Evolutionary conservation across 805 yeast genomes (phyloP).

Genomic region (Saturnispora hagleri): DNA sequence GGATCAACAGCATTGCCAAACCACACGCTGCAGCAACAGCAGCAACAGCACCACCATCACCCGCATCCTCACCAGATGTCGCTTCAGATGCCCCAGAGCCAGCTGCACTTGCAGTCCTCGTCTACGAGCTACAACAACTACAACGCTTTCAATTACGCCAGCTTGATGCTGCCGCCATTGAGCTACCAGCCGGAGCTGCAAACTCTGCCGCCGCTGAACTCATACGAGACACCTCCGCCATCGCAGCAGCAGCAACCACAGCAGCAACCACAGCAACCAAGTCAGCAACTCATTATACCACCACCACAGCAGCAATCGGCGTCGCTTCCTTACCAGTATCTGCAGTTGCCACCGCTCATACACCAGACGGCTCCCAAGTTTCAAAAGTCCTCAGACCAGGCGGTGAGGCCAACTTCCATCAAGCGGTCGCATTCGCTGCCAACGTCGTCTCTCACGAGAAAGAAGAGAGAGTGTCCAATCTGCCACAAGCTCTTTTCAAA

Average conservation of each 20-base stretch:
- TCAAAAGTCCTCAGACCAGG: neutral
- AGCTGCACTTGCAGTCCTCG: neutral
- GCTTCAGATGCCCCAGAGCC: constrained; percentile 1
- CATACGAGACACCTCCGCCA: neutral
- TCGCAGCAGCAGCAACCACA: constrained; percentile 8
- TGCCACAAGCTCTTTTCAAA: constrained; percentile 53
- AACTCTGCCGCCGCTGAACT: neutral
- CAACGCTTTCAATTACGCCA: neutral
- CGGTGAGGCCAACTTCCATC: neutral
- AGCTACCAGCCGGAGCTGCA: neutral
- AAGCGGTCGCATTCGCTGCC: neutral
- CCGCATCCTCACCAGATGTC: neutral
- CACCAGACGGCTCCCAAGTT: neutral
- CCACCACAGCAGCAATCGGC: constrained; percentile 1
- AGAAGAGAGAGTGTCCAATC: constrained; percentile 30
- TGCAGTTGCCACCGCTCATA: constrained; percentile 1
- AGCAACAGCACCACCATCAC: neutral
- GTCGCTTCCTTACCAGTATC: neutral
- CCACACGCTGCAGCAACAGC: neutral
- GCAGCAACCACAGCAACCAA: neutral
- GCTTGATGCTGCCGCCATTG: neutral
- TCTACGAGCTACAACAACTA: neutral
- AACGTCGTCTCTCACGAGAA: constrained; percentile 12
- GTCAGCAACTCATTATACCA: neutral
- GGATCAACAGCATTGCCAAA: neutral